phyloP scores from a whole-genome alignment of 192 early-diverging fungal species.

The Coemansia sp. region DNA sequence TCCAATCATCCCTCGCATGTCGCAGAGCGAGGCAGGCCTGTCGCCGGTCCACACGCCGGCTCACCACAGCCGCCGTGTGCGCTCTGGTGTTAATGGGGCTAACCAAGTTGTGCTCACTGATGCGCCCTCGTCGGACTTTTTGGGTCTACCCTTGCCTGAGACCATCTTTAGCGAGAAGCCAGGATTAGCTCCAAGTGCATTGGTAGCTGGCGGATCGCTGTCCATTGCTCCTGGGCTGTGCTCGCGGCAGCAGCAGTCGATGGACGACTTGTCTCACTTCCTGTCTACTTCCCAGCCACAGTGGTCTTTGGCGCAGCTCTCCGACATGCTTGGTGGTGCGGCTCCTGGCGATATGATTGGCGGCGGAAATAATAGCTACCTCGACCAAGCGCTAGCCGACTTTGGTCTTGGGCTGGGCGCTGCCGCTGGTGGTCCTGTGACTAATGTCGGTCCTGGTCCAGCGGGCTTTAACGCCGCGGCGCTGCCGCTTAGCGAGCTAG shows the following conservation, averaged over 20 bases:
- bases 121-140: slow-evolving; percentile 49
- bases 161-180: slow-evolving; percentile 49
- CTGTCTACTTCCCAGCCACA: slow-evolving; percentile 32
- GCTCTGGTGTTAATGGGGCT: slow-evolving; percentile 13
- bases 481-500: slow-evolving; percentile 31
- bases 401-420: slow-evolving; percentile 29
- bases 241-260: slow-evolving; percentile 28
- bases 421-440: background rate
- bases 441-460: background rate
- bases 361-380: slow-evolving; percentile 25
- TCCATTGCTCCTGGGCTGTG: slow-evolving; percentile 37
- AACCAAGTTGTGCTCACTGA: slow-evolving; percentile 41
- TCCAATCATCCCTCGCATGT: slow-evolving; percentile 36
- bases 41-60: slow-evolving; percentile 19
- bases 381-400: slow-evolving; percentile 44
- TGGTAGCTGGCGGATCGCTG: slow-evolving; percentile 6
- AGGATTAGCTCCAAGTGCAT: background rate
- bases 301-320: slow-evolving; percentile 50
- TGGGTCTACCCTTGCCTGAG: slow-evolving; percentile 51
- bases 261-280: slow-evolving; percentile 36
- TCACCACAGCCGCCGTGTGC: slow-evolving; percentile 30
- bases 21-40: slow-evolving; percentile 46
- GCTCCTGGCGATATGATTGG: slow-evolving; percentile 17
- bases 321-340: slow-evolving; percentile 31
- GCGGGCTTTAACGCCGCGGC: slow-evolving; percentile 9